Evolutionary conservation across 1,284 basidiomycete species (phyloP).

Genomic region (Melampsora larici-populina): DNA sequence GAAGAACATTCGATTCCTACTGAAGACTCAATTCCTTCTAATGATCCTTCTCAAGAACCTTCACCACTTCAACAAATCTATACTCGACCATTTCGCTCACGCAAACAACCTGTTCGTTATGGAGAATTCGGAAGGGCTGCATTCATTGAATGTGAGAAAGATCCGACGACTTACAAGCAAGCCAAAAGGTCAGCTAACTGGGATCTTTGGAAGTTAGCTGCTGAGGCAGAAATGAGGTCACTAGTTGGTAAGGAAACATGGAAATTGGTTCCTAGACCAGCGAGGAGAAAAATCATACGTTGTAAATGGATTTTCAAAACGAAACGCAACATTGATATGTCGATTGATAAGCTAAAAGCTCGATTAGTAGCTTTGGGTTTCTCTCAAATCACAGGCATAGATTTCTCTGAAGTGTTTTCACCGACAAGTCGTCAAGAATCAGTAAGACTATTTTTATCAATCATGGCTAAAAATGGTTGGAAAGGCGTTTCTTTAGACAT

Average conservation of each 20-base stretch:
- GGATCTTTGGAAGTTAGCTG: background rate
- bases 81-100: background rate
- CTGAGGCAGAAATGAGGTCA: background rate
- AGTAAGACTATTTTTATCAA: background rate
- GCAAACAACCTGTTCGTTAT: background rate
- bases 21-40: background rate
- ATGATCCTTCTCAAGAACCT: background rate
- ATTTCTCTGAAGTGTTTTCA: too few species aligned
- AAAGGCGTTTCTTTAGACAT: background rate
- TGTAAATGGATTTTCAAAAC: too few species aligned
- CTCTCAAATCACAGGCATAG: too few species aligned
- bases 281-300: background rate
- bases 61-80: too few species aligned
- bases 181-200: background rate
- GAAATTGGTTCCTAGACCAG: background rate
- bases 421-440: too few species aligned
- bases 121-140: background rate
- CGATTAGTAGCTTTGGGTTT: too few species aligned
- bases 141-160: background rate
- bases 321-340: too few species aligned
- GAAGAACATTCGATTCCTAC: background rate
- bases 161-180: background rate
- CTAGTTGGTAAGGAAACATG: too few species aligned
- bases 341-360: too few species aligned
- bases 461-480: background rate